Conservation (phyloP, 768 basidiomycete species). For the Xerocomus brunneocitrinus region DNA sequence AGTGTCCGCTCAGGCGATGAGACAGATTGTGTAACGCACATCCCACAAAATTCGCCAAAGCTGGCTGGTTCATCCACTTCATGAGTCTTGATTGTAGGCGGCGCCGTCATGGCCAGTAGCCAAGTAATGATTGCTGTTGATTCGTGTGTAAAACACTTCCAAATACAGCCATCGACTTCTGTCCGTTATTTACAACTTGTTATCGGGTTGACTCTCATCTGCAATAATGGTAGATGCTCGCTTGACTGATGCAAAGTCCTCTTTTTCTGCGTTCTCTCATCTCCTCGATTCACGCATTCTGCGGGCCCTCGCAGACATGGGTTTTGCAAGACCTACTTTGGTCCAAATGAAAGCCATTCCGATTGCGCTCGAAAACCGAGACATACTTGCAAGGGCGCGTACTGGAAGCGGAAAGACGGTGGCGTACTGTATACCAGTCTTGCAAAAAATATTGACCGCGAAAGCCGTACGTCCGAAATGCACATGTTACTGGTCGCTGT, state of each 20-base stretch:
- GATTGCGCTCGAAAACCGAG: slow-evolving; percentile 79
- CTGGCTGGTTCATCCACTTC: slow-evolving; percentile 8
- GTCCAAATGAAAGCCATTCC: slow-evolving; percentile 93
- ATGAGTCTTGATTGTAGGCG: slow-evolving; percentile 13
- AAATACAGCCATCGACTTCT: not conserved
- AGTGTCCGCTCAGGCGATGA: slow-evolving; percentile 2
- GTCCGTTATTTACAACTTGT: no score
- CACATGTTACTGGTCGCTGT: not conserved
- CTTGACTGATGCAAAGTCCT: slow-evolving; percentile 44
- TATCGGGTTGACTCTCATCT: not conserved
- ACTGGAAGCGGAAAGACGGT: slow-evolving; percentile 98
- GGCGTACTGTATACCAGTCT: slow-evolving; percentile 87
- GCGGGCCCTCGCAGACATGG: slow-evolving; percentile 83
- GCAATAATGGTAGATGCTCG: slow-evolving; percentile 38
- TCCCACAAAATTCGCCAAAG: slow-evolving; percentile 32
- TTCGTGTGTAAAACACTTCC: not conserved
- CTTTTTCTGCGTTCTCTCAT: slow-evolving; percentile 63
- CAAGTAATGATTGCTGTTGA: no score
- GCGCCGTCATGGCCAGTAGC: slow-evolving; percentile 7
- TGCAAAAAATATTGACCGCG: slow-evolving; percentile 80
- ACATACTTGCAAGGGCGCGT: slow-evolving; percentile 89
- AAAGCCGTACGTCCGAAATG: slow-evolving; percentile 59
- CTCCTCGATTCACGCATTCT: slow-evolving; percentile 82
- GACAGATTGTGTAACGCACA: slow-evolving; percentile 34
- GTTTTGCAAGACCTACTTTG: slow-evolving; percentile 86